These are phyloP conservation scores for Cyclocybe aegerita DNA, from an alignment of 768 basidiomycete species.

Conservation along the genomic window DNA sequence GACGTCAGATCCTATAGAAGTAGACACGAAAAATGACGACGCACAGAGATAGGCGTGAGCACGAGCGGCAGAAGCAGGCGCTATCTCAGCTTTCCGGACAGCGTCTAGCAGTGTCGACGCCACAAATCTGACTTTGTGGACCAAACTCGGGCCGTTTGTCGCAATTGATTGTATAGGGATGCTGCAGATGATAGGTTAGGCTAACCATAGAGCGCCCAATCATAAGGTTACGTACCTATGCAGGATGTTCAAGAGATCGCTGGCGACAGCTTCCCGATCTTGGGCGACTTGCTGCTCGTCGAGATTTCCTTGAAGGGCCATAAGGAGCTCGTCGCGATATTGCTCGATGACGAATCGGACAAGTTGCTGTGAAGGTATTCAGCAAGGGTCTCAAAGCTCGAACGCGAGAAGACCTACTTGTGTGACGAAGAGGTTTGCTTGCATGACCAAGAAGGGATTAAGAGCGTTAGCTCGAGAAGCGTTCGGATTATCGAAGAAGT, in stretches of 20 bases:
- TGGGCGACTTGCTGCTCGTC: slow-evolving; percentile 67
- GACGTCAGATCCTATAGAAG: slow-evolving; percentile 8
- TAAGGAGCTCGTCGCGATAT: slow-evolving; percentile 83
- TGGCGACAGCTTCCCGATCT: slow-evolving; percentile 81
- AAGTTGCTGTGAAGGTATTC: slow-evolving; percentile 62
- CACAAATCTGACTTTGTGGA: slow-evolving; percentile 92
- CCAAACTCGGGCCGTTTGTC: slow-evolving; percentile 81
- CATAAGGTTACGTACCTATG: slow-evolving; percentile 53
- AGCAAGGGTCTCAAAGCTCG: neutral
- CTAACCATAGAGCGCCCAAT: slow-evolving; percentile 5
- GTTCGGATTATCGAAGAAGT: slow-evolving; percentile 91
- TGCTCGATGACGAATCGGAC: slow-evolving; percentile 92
- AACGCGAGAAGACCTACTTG: slow-evolving; percentile 51
- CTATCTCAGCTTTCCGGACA: slow-evolving; percentile 77
- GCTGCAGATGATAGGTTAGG: slow-evolving; percentile 33
- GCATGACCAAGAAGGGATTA: slow-evolving; percentile 90
- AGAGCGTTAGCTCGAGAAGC: slow-evolving; percentile 82
- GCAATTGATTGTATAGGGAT: slow-evolving; percentile 94
- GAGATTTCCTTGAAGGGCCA: slow-evolving; percentile 61
- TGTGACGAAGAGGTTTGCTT: slow-evolving; percentile 90
- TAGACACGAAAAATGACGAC: slow-evolving; percentile 24
- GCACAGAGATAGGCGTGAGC: slow-evolving; percentile 86
- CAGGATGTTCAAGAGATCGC: slow-evolving; percentile 82
- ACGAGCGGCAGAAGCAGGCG: slow-evolving; percentile 76
- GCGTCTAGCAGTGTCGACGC: slow-evolving; percentile 88